phyloP scores from a whole-genome alignment of 768 basidiomycete genomes.

The Rhizopogon vinicolor region DNA sequence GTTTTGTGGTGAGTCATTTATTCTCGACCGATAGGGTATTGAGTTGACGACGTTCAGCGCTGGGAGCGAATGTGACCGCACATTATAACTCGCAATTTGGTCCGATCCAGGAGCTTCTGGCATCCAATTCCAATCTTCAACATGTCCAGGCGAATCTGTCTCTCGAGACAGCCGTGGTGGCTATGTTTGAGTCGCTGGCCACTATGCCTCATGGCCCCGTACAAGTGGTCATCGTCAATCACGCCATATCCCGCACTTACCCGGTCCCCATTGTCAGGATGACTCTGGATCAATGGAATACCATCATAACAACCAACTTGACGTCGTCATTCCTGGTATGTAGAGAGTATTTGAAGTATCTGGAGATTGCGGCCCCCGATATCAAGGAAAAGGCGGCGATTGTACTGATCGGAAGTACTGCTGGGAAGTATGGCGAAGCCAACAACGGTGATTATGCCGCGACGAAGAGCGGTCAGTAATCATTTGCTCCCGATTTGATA shows the following conservation, averaged over 20 bases:
- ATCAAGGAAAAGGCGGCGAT: constrained; percentile 54
- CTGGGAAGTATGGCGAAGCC: constrained; percentile 71
- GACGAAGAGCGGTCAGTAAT: constrained; percentile 54
- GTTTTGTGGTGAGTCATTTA: constrained; percentile 45
- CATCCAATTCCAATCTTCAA: constrained; percentile 27
- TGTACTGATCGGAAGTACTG: constrained; percentile 64
- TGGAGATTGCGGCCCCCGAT: constrained; percentile 34
- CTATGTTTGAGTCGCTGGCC: constrained; percentile 41
- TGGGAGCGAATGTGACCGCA: constrained; percentile 67
- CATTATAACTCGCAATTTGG: constrained; percentile 57
- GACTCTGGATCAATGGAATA: constrained; percentile 59
- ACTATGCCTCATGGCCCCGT: constrained; percentile 42
- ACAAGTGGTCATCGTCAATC: constrained; percentile 58
- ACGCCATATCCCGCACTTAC: constrained; percentile 46
- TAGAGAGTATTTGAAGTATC: constrained; percentile 51
- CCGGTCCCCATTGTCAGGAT: constrained; percentile 51
- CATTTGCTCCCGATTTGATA: background rate
- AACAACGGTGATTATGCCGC: constrained; percentile 64
- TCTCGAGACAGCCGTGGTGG: constrained; percentile 46
- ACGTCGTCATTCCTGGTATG: constrained; percentile 65
- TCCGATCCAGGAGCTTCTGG: constrained; percentile 37
- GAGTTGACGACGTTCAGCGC: constrained; percentile 36
- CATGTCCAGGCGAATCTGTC: constrained; percentile 56
- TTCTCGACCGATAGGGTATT: background rate
- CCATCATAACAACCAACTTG: constrained; percentile 57